phyloP scores from a whole-genome alignment of 176 grass and related monocot genomes.

The Triticum turgidum region DNA sequence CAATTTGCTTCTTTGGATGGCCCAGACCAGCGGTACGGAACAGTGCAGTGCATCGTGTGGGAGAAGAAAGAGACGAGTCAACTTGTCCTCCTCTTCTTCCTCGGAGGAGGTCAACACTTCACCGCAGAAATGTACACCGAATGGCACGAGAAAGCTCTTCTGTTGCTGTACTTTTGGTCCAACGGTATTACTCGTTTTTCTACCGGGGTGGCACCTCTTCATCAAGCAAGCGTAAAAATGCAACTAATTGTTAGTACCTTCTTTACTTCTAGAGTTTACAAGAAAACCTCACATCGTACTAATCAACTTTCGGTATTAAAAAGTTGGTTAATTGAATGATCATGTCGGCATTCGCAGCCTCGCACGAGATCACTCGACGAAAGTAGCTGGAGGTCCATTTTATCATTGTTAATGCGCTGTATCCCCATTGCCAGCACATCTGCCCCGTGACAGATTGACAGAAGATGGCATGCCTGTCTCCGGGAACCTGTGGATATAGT shows the following conservation, averaged over 20 bases:
- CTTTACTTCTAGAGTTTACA: no score
- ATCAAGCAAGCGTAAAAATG: no score
- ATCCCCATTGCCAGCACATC: neutral
- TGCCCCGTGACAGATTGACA: neutral
- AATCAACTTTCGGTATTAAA: neutral
- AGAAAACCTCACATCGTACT: neutral
- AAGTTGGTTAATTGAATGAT: neutral
- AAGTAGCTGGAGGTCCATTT: neutral
- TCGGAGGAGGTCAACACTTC: neutral
- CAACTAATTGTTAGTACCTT: no score
- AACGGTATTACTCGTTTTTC: no score
- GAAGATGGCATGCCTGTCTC: neutral
- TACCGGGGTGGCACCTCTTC: no score
- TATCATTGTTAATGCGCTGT: neutral
- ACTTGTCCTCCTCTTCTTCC: neutral
- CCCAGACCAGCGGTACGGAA: neutral
- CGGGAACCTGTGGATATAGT: neutral
- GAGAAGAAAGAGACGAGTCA: conserved; percentile 10
- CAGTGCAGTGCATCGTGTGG: neutral
- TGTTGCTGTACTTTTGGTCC: neutral
- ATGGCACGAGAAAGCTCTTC: neutral
- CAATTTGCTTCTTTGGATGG: neutral
- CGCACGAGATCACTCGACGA: neutral
- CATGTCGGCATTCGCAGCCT: neutral
- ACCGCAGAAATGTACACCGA: neutral